Base-by-base conservation (phyloP, 2,329 filamentous ascomycete genomes). In the Canariomyces notabilis region DNA sequence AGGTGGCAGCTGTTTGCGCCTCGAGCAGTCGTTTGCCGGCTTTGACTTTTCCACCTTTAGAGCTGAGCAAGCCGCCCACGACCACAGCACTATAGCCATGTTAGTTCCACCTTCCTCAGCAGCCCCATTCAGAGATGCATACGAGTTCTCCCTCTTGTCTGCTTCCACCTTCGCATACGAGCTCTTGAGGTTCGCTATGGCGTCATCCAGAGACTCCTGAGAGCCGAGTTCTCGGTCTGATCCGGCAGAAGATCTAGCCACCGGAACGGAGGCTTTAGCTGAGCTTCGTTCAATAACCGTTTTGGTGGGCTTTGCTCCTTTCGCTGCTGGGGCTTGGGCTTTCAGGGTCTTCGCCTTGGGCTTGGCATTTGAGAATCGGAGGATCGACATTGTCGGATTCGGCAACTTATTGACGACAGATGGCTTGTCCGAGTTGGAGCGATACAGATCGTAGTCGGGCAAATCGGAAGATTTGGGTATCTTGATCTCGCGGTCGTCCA, bases 401-500 rank as follows among this genome's bases (percentile, higher is more conserved):
- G 75, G 70, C 19, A 80, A 61, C 55, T 70, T 70, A 50, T 71
- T 69, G 21, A 74, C 73, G 53, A 66, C 67, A 54, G 65, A 65
- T 15, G 68, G 65, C 44, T 74, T 68, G 55, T 71, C 69, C n/a
- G 74, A 70, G 50, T 74, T 69, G 37, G 76, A 74, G 33, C 75
- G 68, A 61, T 75, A 83, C 20, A 83, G 64, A 45, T 83, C 79
- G 64, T 75, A 75, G 22, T 73, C 66, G 43, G 71, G 68, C 14
- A 72, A 67, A 43, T 75, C 69, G 41, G 67, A 53, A 14, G 67
- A 46, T 15, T 68, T 43, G 64, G 67, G 43, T 67, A 61, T 61
- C 46, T 37, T 53, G 53, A 54, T 51, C 49, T 59, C 53, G 29
- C 51, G 51, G 16, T 69, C 68, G 53, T 75, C 77, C 56, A 76